Percentiles rank a stretch among this genome's conserved stretches.
Conservation (phyloP, 768 basidiomycete genomes). For the Suillus discolor region DNA sequence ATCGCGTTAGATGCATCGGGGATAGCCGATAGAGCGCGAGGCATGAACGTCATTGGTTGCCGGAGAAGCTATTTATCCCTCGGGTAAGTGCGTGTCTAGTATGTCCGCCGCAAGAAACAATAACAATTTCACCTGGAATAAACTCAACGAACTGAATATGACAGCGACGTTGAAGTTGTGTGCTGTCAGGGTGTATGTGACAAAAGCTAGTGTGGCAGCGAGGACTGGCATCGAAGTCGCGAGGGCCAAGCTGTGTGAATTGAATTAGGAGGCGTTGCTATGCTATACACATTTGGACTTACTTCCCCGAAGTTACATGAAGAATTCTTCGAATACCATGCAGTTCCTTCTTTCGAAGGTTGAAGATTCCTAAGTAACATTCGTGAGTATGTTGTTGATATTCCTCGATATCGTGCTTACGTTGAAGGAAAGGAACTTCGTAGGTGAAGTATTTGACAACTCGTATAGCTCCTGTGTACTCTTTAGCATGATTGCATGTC, state of each 20-base stretch:
- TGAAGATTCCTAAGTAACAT: slow-evolving; percentile 36
- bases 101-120: background rate
- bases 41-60: slow-evolving; percentile 70
- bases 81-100: background rate
- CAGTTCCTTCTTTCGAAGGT: background rate
- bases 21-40: slow-evolving; percentile 60
- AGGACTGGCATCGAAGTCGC: slow-evolving; percentile 64
- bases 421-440: slow-evolving; percentile 65
- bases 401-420: slow-evolving; percentile 38
- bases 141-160: slow-evolving; percentile 67
- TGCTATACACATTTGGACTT: background rate
- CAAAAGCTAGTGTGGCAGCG: slow-evolving; percentile 66
- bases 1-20: slow-evolving; percentile 69
- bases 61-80: slow-evolving; percentile 50
- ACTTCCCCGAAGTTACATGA: background rate
- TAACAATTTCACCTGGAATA: slow-evolving; percentile 50
- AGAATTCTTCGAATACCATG: slow-evolving; percentile 1
- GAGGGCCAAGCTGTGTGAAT: slow-evolving; percentile 29
- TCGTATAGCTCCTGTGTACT: slow-evolving; percentile 55
- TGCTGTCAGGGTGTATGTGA: slow-evolving; percentile 61
- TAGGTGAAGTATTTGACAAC: slow-evolving; percentile 81
- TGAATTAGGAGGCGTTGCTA: background rate
- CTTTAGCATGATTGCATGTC: background rate
- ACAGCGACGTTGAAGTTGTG: slow-evolving; percentile 62
- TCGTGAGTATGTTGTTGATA: slow-evolving; percentile 1